These are phyloP conservation scores for Vigna reflexopilosa DNA, from an alignment of 306 rosid genomes.

Conservation along the genomic window DNA sequence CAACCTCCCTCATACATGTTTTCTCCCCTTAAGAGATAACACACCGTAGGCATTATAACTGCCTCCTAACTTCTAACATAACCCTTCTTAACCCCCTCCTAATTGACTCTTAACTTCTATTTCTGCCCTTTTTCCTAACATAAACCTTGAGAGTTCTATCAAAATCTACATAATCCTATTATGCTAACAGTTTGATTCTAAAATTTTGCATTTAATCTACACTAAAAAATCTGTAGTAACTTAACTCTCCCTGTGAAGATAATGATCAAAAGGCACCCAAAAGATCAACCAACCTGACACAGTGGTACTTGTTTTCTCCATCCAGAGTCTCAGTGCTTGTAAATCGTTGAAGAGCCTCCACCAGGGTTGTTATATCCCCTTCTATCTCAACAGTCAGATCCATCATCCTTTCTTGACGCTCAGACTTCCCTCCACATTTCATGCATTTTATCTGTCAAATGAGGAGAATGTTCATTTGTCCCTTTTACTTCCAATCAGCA, in stretches of 20 bases:
- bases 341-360: constrained; percentile 81
- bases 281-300: constrained; percentile 75
- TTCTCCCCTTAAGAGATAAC: too few species aligned
- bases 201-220: background rate
- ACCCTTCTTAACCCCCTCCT: too few species aligned
- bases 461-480: constrained; percentile 33
- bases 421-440: constrained; percentile 91
- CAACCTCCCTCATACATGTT: too few species aligned
- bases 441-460: constrained; percentile 83
- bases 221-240: background rate
- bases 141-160: too few species aligned
- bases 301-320: constrained; percentile 94
- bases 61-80: too few species aligned
- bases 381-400: constrained; percentile 94
- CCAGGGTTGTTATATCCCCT: constrained; percentile 86
- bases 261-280: constrained; percentile 13
- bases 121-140: too few species aligned
- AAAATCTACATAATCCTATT: background rate
- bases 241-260: constrained; percentile 1
- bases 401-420: constrained; percentile 96
- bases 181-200: background rate
- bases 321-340: constrained; percentile 88
- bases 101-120: too few species aligned
- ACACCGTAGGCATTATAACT: too few species aligned
- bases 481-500: constrained; percentile 32